phyloP scores from a whole-genome alignment of 2,329 filamentous ascomycete species.

The Sphaerulina populicola region DNA sequence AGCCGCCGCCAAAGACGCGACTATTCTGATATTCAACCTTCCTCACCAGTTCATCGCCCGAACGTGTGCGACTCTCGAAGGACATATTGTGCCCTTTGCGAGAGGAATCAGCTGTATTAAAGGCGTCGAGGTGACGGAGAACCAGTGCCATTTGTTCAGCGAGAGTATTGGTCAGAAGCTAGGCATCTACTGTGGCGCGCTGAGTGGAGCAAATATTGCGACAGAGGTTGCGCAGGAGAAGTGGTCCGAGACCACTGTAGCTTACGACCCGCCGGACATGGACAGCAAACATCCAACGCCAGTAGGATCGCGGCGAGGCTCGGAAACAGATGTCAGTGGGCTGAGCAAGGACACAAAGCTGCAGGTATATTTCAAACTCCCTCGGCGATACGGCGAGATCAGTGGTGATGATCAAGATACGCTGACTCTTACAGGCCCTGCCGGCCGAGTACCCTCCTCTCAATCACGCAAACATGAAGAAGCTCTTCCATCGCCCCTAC shows the following conservation, averaged over 20 bases:
- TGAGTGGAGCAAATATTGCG: slow-evolving; percentile 94
- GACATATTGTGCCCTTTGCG: slow-evolving; percentile 83
- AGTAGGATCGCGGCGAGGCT: slow-evolving; percentile 39
- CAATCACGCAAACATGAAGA: slow-evolving; percentile 72
- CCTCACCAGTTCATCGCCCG: slow-evolving; percentile 91
- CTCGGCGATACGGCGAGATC: neutral
- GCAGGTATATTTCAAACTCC: neutral
- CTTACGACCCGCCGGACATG: slow-evolving; percentile 84
- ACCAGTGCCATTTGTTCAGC: slow-evolving; percentile 80
- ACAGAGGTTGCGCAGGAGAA: slow-evolving; percentile 91
- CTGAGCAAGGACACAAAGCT: slow-evolving; percentile 38
- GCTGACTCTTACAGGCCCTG: slow-evolving; percentile 43
- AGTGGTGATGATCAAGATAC: neutral
- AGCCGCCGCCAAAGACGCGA: slow-evolving; percentile 72
- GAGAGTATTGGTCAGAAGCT: slow-evolving; percentile 87
- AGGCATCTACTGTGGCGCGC: slow-evolving; percentile 90
- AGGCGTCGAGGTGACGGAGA: slow-evolving; percentile 84
- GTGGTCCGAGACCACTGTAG: slow-evolving; percentile 93
- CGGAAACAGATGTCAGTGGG: slow-evolving; percentile 23
- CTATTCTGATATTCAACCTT: slow-evolving; percentile 91
- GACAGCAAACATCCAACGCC: slow-evolving; percentile 70
- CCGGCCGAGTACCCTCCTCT: slow-evolving; percentile 78
- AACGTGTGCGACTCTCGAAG: slow-evolving; percentile 74
- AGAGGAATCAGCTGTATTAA: slow-evolving; percentile 97
- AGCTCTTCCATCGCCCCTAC: slow-evolving; percentile 89